These are phyloP conservation scores for Russula dissimulans DNA, from an alignment of 768 basidiomycete species.

Conservation along the genomic window DNA sequence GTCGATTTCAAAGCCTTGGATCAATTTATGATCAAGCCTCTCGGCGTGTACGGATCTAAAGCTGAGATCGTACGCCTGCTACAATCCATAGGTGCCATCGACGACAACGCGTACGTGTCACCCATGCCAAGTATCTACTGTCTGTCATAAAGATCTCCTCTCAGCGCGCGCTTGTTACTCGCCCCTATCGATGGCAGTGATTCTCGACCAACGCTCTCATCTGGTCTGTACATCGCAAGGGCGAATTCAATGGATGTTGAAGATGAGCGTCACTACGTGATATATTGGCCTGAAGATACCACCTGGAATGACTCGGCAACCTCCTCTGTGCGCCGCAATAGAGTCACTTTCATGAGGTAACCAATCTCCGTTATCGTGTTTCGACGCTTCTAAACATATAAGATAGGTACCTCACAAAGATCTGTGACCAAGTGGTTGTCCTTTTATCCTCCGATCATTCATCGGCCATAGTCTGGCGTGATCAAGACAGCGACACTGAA, in stretches of 20 bases:
- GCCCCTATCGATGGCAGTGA: constrained; percentile 10
- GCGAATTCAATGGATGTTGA: not conserved
- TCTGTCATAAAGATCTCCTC: not conserved
- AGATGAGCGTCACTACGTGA: constrained; percentile 33
- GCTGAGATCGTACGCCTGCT: constrained; percentile 41
- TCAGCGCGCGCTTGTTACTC: constrained; percentile 21
- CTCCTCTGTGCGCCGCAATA: constrained; percentile 40
- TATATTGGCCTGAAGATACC: constrained; percentile 54
- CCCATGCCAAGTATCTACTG: not conserved
- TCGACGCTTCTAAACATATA: not conserved
- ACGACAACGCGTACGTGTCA: constrained; percentile 32
- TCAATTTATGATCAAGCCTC: constrained; percentile 35
- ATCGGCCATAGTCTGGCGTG: constrained; percentile 35
- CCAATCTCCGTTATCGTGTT: not conserved
- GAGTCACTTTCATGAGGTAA: constrained; percentile 55
- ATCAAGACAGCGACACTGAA: constrained; percentile 23
- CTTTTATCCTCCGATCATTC: constrained; percentile 43
- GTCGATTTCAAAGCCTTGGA: constrained; percentile 50
- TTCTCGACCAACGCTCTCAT: constrained; percentile 29
- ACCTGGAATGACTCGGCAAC: constrained; percentile 48
- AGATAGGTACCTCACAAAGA: constrained; percentile 1
- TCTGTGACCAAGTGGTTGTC: constrained; percentile 47
- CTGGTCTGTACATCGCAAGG: constrained; percentile 42
- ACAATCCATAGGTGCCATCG: constrained; percentile 28
- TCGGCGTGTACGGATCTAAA: constrained; percentile 51